Base-by-base conservation (phyloP, 768 basidiomycete genomes). In the Wakefieldia striispora region DNA sequence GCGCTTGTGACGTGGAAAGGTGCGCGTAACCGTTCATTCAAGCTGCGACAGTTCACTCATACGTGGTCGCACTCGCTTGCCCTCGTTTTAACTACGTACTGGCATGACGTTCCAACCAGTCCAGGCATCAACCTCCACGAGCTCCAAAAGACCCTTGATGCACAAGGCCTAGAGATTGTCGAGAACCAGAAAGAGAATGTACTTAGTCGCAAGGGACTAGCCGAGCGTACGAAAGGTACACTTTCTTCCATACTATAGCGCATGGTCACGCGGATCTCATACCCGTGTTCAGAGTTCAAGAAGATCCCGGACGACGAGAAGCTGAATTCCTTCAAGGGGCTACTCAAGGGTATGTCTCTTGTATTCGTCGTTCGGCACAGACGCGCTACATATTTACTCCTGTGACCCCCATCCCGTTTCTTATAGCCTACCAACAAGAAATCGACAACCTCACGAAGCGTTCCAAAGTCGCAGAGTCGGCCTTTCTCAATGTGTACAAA, bases 181-280 rank as follows among this genome's bases (percentile, higher is more conserved):
- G 94, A 98, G 76, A 95, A 95, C 71, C 95, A 97, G 76, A 99
- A 97, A 74, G 95, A 98, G 74, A 92, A 89, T 56, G 78, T 97
- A 39, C 77, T 99, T 3, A 94, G 94, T 10, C 80, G 97, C 37
- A 99, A 97, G 70, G 88, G 85, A 46, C 76, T 99, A 19, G 91
- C 95, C 1, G 97, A 98, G 72, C 87, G 89, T 67, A 99, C 97
- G 0, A 91, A 95, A 75, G 95, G 95, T 90, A 34, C 10, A 23
- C 17, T 45, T 36, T 13, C 2, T 4, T 24, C 27, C 17, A 2
- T 26, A 10, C 21, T 40, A n/a, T n/a, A 14, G n/a, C 45, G 16
- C 8, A 17, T 10, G 12, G 3, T 19, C 36, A 8, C 10, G 36
- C 16, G 6, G 2, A 37, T 29, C 24, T 12, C 49, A 37, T 16